A percentile compares a stretch with the other conserved stretches of the same genome.
These are phyloP conservation scores for Racocetra persica DNA, from an alignment of 371 early-diverging fungal genomes.

Conservation along the genomic window DNA sequence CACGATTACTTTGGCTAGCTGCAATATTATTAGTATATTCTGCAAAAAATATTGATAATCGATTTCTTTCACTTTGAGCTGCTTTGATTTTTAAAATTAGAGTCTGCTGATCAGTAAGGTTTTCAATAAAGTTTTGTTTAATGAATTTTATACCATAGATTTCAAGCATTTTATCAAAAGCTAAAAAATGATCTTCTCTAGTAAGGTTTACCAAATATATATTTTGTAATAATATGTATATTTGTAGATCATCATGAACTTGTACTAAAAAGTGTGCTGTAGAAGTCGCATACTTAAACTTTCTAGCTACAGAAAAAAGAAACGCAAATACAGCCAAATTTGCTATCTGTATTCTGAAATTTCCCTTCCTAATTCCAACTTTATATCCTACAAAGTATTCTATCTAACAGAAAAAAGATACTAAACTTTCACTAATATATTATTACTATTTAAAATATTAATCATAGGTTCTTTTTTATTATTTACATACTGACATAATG, in stretches of 20 bases:
- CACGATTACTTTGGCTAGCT: neutral
- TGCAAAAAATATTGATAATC: conserved; percentile 29
- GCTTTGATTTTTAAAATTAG: neutral
- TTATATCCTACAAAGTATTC: conserved; percentile 19
- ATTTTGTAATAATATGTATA: conserved; percentile 6
- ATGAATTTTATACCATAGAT: conserved; percentile 20
- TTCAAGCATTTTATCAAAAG: conserved; percentile 35
- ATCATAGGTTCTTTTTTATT: neutral
- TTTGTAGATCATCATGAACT: neutral
- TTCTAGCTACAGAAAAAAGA: conserved; percentile 21
- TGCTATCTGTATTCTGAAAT: conserved; percentile 23
- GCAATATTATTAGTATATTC: conserved; percentile 9
- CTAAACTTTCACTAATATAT: conserved; percentile 23
- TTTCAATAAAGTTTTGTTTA: conserved; percentile 23
- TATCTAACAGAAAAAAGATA: conserved; percentile 18
- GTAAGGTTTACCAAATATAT: conserved; percentile 14
- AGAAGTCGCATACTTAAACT: conserved; percentile 21
- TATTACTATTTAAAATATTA: conserved; percentile 8
- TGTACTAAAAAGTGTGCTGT: conserved; percentile 6
- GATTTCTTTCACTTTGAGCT: conserved; percentile 18
- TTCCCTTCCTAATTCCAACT: conserved; percentile 28
- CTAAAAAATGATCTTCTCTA: conserved; percentile 14
- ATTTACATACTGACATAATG: neutral
- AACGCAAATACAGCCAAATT: conserved; percentile 31
- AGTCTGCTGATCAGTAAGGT: conserved; percentile 12